phyloP scores from a whole-genome alignment of 208 protist species.

The Endotrypanum monterogeii region DNA sequence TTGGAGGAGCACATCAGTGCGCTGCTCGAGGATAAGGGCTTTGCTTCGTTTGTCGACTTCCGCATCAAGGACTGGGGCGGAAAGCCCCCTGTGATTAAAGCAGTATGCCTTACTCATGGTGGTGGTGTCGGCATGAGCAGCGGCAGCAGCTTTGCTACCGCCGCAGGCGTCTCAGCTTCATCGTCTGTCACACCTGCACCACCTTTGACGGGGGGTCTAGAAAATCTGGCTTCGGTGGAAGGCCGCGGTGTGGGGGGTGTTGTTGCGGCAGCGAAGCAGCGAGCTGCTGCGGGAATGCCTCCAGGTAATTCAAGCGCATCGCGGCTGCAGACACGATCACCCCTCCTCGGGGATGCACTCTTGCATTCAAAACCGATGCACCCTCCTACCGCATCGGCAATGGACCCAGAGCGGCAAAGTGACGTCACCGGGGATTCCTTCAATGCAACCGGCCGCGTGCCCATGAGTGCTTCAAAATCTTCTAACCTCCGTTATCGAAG shows the following conservation, averaged over 20 bases:
- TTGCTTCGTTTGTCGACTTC: constrained; percentile 71
- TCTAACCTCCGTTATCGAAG: neutral
- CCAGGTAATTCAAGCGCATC: neutral
- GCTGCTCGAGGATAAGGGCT: constrained; percentile 79
- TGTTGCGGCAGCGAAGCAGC: neutral
- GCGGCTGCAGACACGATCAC: neutral
- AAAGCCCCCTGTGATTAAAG: constrained; percentile 56
- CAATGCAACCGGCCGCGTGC: neutral
- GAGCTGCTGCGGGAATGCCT: neutral
- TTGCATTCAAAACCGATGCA: neutral
- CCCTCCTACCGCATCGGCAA: neutral
- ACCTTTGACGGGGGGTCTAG: neutral
- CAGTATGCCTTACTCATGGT: constrained; percentile 54
- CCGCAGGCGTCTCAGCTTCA: neutral
- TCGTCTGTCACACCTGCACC: neutral
- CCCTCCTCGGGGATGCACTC: neutral
- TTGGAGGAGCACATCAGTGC: constrained; percentile 80
- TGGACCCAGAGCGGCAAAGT: neutral
- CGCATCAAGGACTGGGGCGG: constrained; percentile 64
- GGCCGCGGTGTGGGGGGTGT: neutral
- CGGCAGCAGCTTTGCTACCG: neutral
- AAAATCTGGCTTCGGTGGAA: neutral
- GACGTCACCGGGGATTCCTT: neutral
- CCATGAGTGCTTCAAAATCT: neutral
- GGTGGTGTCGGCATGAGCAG: neutral